Percentiles rank a stretch among this genome's conserved stretches.
phyloP scores from a whole-genome alignment of 83 land plant species.

The Isoetes engelmannii region DNA sequence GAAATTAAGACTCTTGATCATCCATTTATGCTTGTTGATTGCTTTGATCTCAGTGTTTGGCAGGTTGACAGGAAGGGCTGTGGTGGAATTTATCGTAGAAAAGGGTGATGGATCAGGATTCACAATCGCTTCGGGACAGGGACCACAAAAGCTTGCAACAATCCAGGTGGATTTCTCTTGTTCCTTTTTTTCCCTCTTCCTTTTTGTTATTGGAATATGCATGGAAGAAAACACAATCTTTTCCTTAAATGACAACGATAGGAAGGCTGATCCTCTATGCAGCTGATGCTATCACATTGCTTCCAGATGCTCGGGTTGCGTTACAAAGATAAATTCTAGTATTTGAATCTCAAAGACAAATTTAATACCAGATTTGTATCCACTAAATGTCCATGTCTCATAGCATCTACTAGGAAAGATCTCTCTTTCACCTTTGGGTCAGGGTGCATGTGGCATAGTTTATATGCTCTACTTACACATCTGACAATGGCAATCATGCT shows the following conservation, averaged over 20 bases:
- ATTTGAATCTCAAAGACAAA: too few species aligned
- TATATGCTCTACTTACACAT: too few species aligned
- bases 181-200: background rate
- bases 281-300: background rate
- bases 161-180: constrained; percentile 42
- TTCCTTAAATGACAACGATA: background rate
- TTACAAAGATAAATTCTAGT: too few species aligned
- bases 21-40: background rate
- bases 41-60: constrained; percentile 12
- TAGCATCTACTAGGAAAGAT: too few species aligned
- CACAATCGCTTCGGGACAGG: constrained; percentile 62
- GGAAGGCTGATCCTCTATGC: background rate
- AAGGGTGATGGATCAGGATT: constrained; percentile 73
- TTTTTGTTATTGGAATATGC: background rate
- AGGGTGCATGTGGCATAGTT: too few species aligned
- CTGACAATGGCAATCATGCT: too few species aligned
- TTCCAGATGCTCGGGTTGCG: too few species aligned
- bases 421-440: too few species aligned
- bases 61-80: constrained; percentile 82
- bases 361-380: too few species aligned
- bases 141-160: constrained; percentile 50
- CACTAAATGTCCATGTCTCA: too few species aligned
- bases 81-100: constrained; percentile 61
- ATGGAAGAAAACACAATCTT: background rate
- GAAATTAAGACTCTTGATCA: background rate